phyloP scores from a whole-genome alignment of 176 grass and related monocot genomes.

The Ensete glaucum region DNA sequence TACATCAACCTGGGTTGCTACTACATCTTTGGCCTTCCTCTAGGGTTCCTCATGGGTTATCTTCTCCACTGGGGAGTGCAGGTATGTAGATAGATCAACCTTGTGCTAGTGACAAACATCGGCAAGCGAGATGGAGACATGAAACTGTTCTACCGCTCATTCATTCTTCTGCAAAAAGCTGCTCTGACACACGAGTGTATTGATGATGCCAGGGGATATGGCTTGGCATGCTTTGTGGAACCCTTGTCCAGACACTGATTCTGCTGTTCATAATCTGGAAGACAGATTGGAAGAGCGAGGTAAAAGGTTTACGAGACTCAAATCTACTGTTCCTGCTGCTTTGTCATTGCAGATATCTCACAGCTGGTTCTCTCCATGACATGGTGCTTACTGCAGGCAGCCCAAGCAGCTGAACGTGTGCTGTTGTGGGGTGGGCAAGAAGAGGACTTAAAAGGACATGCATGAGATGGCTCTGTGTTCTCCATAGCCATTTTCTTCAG shows the following conservation, averaged over 20 bases:
- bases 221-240: constrained; percentile 10
- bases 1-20: constrained; percentile 60
- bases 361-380: not conserved
- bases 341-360: not conserved
- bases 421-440: constrained; percentile 7
- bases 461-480: too few relatives aligned
- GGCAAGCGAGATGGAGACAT: too few relatives aligned
- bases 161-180: too few relatives aligned
- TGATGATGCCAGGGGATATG: constrained; percentile 7
- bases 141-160: too few relatives aligned
- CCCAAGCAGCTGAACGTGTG: not conserved
- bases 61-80: constrained; percentile 21
- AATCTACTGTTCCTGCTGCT: not conserved
- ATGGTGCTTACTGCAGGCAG: not conserved
- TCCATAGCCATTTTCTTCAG: too few relatives aligned
- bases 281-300: constrained; percentile 16
- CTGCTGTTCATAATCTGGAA: constrained; percentile 9
- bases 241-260: not conserved
- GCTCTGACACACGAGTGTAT: too few relatives aligned
- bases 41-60: constrained; percentile 42
- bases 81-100: constrained; percentile 11
- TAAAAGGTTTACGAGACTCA: not conserved
- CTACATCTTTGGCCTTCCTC: constrained; percentile 34
- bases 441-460: too few relatives aligned
- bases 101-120: too few relatives aligned